Evolutionary conservation across 1,284 basidiomycete species (phyloP).

Genomic region (Gomphus bonarii): DNA sequence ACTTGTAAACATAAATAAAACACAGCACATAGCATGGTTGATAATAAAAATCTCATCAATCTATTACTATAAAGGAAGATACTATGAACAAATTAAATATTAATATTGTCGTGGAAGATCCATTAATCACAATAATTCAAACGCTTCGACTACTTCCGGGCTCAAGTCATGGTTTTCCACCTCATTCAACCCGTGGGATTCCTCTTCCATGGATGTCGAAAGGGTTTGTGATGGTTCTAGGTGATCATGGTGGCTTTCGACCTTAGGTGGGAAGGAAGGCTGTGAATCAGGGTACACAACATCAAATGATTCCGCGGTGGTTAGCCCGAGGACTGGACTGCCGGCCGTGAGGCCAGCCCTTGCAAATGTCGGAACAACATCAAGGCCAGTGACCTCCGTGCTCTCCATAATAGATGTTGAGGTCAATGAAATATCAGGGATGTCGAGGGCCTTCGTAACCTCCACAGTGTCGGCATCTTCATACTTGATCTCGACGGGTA

Average conservation of each 20-base stretch:
- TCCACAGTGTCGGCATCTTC: background rate
- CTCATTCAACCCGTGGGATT: background rate
- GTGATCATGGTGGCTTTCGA: background rate
- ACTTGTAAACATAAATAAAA: background rate
- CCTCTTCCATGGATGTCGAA: background rate
- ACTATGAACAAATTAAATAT: background rate
- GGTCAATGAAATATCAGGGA: background rate
- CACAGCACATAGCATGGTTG: too few relatives aligned
- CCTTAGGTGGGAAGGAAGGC: background rate
- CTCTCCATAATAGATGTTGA: background rate
- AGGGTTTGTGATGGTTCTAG: background rate
- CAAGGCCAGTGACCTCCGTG: background rate
- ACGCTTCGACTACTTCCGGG: background rate
- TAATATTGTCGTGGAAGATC: background rate
- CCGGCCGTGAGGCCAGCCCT: background rate
- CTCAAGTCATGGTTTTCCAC: background rate
- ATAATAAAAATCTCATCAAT: background rate
- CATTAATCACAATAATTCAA: background rate
- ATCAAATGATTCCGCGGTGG: background rate
- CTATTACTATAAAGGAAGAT: background rate
- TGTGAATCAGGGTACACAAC: background rate
- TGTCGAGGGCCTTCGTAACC: background rate
- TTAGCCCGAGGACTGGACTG: background rate
- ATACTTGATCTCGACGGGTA: background rate
- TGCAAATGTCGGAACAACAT: background rate